A percentile compares a stretch with the other conserved stretches of the same genome.
phyloP scores from a whole-genome alignment of 2,329 filamentous ascomycete genomes.

The Penicillium thymicola region DNA sequence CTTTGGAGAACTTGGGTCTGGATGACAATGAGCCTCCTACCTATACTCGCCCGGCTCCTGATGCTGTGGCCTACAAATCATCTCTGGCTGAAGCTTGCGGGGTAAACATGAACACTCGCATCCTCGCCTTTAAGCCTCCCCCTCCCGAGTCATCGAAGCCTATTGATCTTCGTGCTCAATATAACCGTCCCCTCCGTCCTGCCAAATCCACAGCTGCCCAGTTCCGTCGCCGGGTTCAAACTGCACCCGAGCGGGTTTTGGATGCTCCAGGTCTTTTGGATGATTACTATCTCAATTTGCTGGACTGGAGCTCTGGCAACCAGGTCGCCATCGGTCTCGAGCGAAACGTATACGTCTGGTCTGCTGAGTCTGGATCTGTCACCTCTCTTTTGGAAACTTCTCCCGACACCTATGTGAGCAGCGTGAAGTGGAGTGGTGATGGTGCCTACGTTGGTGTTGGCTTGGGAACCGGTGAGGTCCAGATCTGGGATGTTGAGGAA shows the following conservation, averaged over 20 bases:
- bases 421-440: constrained; percentile 97
- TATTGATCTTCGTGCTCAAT: constrained; percentile 94
- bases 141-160: constrained; percentile 98
- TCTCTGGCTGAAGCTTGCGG: constrained; percentile 88
- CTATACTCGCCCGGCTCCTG: constrained; percentile 77
- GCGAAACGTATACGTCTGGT: constrained; percentile 98
- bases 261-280: constrained; percentile 95
- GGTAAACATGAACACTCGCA: constrained; percentile 88
- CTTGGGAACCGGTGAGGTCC: constrained; percentile 90
- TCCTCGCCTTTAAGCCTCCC: constrained; percentile 96
- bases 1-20: constrained; percentile 75
- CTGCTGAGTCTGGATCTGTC: constrained; percentile 86
- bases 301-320: constrained; percentile 97
- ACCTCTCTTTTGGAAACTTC: constrained; percentile 83
- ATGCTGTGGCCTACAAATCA: constrained; percentile 86
- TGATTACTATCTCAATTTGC: constrained; percentile 97
- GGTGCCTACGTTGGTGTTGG: constrained; percentile 95
- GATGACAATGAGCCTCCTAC: constrained; percentile 65
- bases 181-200: constrained; percentile 91
- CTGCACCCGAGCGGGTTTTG: constrained; percentile 90
- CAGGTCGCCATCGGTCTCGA: constrained; percentile 97
- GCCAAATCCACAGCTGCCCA: constrained; percentile 72
- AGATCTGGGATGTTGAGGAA: constrained; percentile 99
- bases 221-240: constrained; percentile 86
- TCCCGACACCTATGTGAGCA: constrained; percentile 92